phyloP scores from a whole-genome alignment of 2,329 filamentous ascomycete genomes.

The Fonsecaea nubica region DNA sequence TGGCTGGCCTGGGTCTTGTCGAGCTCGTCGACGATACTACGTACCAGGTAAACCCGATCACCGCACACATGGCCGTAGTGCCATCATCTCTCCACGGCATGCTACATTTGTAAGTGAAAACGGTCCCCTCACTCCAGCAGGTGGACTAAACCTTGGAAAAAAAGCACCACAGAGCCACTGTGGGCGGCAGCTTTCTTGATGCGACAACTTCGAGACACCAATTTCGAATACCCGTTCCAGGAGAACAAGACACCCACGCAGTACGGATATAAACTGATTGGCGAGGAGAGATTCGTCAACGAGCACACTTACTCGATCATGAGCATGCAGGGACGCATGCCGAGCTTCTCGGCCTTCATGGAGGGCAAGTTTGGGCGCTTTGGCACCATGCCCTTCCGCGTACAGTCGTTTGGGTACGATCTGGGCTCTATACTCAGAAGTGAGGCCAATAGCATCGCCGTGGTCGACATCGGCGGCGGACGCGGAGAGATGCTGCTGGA shows the following conservation, averaged over 20 bases:
- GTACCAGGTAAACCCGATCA: conserved; percentile 46
- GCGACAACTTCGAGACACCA: conserved; percentile 45
- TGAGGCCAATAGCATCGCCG: not conserved
- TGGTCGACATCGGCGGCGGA: conserved; percentile 49
- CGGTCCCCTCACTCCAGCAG: no score
- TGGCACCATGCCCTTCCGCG: conserved; percentile 45
- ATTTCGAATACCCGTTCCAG: conserved; percentile 47
- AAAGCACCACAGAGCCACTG: conserved; percentile 47
- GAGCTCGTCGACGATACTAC: conserved; percentile 44
- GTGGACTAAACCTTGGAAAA: no score
- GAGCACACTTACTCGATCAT: conserved; percentile 49
- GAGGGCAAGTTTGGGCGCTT: conserved; percentile 48
- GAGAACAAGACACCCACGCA: conserved; percentile 46
- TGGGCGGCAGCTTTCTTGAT: conserved; percentile 48
- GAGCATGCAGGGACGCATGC: conserved; percentile 47
- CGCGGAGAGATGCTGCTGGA: conserved; percentile 48
- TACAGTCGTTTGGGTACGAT: conserved; percentile 45
- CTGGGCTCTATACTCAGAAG: conserved; percentile 32
- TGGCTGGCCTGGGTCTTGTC: conserved; percentile 47
- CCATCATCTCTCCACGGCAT: conserved; percentile 48
- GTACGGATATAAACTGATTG: conserved; percentile 46
- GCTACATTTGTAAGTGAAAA: conserved; percentile 48
- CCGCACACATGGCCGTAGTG: conserved; percentile 45
- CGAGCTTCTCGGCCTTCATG: conserved; percentile 51
- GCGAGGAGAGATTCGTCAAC: conserved; percentile 41